Percentiles rank a stretch among this genome's conserved stretches.
phyloP scores from a whole-genome alignment of 176 grass and related monocot species.

The Triticum turgidum region DNA sequence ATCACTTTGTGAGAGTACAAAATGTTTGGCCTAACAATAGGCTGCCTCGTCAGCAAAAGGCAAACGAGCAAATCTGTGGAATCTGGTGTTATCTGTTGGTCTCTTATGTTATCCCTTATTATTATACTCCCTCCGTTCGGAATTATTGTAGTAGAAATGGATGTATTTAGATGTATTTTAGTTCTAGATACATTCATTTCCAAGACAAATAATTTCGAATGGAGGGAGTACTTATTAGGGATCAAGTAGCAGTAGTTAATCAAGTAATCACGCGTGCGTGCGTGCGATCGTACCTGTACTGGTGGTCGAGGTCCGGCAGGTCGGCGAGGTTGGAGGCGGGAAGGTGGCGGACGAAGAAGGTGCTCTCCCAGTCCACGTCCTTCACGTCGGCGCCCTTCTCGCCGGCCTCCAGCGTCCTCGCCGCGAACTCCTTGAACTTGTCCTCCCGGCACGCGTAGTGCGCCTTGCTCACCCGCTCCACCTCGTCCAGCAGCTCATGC shows the following conservation, averaged over 20 bases:
- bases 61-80: neutral
- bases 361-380: constrained; percentile 92
- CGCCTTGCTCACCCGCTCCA: constrained; percentile 77
- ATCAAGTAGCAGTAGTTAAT: neutral
- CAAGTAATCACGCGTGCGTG: neutral
- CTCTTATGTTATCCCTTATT: neutral
- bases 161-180: no score
- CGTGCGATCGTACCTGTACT: constrained; percentile 52
- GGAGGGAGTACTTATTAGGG: neutral
- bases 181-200: no score
- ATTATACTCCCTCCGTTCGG: no score
- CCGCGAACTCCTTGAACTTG: constrained; percentile 69
- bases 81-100: neutral
- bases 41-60: neutral
- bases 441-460: constrained; percentile 61
- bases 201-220: no score
- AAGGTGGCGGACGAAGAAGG: constrained; percentile 82
- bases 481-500: constrained; percentile 87
- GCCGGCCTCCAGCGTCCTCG: constrained; percentile 50
- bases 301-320: constrained; percentile 65
- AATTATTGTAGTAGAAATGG: no score
- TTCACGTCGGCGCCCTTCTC: constrained; percentile 33
- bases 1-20: neutral
- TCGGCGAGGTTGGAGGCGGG: constrained; percentile 66
- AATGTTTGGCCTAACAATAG: constrained; percentile 12